Percentiles rank a stretch among this genome's conserved stretches.
Evolutionary conservation across 2,329 filamentous ascomycete species (phyloP).

Genomic region (Botrytis hyacinthi): DNA sequence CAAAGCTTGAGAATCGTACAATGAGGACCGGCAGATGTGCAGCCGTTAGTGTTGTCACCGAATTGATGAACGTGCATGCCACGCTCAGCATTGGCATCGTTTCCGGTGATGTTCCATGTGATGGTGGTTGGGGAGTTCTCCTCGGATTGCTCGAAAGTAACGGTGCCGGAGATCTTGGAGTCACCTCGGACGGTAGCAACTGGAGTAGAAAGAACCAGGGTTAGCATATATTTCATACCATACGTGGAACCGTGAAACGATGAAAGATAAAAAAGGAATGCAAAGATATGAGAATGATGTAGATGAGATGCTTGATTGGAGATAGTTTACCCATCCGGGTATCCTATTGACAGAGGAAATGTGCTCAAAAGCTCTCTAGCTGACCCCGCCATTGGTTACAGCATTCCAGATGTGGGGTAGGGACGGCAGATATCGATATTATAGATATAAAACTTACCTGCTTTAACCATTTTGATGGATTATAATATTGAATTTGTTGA

Average conservation of each 20-base stretch:
- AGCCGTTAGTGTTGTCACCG: slow-evolving; percentile 99
- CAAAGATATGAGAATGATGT: background rate
- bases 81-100: slow-evolving; percentile 93
- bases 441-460: slow-evolving; percentile 62
- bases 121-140: slow-evolving; percentile 82
- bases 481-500: slow-evolving; percentile 31
- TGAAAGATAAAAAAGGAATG: background rate
- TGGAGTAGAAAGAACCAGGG: slow-evolving; percentile 42
- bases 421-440: slow-evolving; percentile 15
- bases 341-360: slow-evolving; percentile 44
- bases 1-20: slow-evolving; percentile 56
- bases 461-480: slow-evolving; percentile 93
- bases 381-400: slow-evolving; percentile 36
- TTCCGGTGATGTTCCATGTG: slow-evolving; percentile 86
- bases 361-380: slow-evolving; percentile 58
- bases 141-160: slow-evolving; percentile 88
- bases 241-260: background rate
- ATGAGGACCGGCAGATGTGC: slow-evolving; percentile 96
- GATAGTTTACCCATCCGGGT: slow-evolving; percentile 48
- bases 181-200: slow-evolving; percentile 97
- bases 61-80: slow-evolving; percentile 99
- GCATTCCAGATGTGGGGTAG: slow-evolving; percentile 17
- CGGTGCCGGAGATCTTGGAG: slow-evolving; percentile 89
- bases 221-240: background rate
- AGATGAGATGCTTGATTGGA: slow-evolving; percentile 37